phyloP scores from a whole-genome alignment of 1,139 yeast genomes.

The Casaregolazyma suthepensis region DNA sequence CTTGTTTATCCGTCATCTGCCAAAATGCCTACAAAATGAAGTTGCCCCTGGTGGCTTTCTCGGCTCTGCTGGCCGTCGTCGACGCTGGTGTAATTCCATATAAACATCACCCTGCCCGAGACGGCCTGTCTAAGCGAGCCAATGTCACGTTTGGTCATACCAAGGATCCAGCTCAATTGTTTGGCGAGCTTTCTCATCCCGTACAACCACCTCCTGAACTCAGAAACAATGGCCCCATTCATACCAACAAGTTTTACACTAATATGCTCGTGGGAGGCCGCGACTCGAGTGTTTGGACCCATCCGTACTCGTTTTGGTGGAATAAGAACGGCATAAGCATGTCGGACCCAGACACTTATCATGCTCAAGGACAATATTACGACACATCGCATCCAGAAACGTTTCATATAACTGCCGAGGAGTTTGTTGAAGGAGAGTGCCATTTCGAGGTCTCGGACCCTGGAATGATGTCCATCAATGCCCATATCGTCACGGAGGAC shows the following conservation, averaged over 20 bases:
- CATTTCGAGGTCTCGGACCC: slow-evolving; percentile 7
- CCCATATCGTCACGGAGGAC: slow-evolving; percentile 3
- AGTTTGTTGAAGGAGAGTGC: slow-evolving; percentile 40
- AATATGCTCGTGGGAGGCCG: slow-evolving; percentile 63
- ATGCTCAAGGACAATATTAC: background rate
- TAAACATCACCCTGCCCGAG: background rate
- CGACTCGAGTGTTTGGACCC: slow-evolving; percentile 60
- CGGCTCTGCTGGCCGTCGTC: background rate
- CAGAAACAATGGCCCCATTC: slow-evolving; percentile 39
- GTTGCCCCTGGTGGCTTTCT: background rate
- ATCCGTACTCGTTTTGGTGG: slow-evolving; percentile 71
- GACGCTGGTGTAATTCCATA: background rate
- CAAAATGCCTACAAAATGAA: background rate
- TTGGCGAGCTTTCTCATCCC: slow-evolving; percentile 42
- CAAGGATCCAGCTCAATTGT: slow-evolving; percentile 44
- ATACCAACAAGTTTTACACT: slow-evolving; percentile 76
- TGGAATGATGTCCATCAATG: slow-evolving; percentile 5
- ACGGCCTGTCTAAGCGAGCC: background rate
- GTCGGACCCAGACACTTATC: background rate
- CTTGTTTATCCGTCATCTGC: background rate
- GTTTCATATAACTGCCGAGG: slow-evolving; percentile 22
- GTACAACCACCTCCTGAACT: slow-evolving; percentile 41
- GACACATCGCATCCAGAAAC: slow-evolving; percentile 15
- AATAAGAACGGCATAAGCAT: slow-evolving; percentile 27
- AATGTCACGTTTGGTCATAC: slow-evolving; percentile 23